phyloP scores from a whole-genome alignment of 1,139 yeast genomes.

The Magnusiomyces tetraspermus region DNA sequence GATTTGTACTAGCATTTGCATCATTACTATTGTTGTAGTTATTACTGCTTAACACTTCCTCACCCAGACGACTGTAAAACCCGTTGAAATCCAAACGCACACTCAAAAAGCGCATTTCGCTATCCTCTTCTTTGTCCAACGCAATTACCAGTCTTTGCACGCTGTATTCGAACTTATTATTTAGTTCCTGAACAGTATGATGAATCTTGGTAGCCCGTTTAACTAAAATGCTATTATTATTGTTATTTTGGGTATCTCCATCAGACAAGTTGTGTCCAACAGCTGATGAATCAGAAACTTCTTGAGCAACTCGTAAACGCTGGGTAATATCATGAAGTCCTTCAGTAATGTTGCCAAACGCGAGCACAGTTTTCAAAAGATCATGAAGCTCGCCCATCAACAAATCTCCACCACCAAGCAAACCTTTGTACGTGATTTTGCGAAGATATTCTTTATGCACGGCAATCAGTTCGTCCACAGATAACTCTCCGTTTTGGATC shows the following conservation, averaged over 20 bases:
- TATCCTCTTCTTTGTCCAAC: conserved; percentile 27
- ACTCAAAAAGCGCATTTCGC: conserved; percentile 33
- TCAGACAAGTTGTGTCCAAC: neutral
- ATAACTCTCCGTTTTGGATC: conserved; percentile 23
- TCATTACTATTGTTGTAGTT: no score
- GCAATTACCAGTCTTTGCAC: conserved; percentile 24
- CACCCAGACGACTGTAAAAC: conserved; percentile 20
- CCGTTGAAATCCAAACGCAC: conserved; percentile 33
- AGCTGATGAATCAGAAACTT: neutral
- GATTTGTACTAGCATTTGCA: no score
- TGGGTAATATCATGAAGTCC: conserved; percentile 22
- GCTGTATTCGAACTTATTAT: conserved; percentile 19
- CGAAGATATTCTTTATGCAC: conserved; percentile 31
- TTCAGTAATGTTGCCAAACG: conserved; percentile 21
- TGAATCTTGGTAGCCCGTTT: conserved; percentile 15
- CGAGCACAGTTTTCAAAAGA: conserved; percentile 28
- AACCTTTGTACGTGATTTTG: conserved; percentile 31
- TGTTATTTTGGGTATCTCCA: neutral
- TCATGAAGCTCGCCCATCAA: conserved; percentile 31
- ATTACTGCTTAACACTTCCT: no score
- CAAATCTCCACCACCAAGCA: conserved; percentile 29
- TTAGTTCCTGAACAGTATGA: conserved; percentile 15
- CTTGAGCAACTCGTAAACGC: conserved; percentile 5
- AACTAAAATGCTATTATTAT: neutral
- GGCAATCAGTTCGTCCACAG: conserved; percentile 32